Evolutionary conservation across 2,329 filamentous ascomycete species (phyloP).

Genomic region (Alternaria incomplexa): DNA sequence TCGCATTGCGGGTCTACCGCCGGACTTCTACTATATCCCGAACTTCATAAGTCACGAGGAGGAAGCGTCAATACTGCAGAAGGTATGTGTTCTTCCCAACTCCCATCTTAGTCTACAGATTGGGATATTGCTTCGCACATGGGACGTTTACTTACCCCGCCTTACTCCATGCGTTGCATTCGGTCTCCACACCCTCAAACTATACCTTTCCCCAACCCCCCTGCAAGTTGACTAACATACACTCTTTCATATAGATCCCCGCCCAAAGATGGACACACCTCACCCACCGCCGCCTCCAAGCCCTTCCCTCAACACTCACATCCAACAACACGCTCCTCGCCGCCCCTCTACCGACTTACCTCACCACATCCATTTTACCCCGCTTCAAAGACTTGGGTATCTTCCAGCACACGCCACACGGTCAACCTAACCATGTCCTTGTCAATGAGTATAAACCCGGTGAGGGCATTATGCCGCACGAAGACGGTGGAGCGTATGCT

Average conservation of each 20-base stretch:
- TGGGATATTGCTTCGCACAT: not conserved
- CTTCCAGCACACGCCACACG: conserved; percentile 72
- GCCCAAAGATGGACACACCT: conserved; percentile 79
- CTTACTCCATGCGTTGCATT: not conserved
- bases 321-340: conserved; percentile 73
- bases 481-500: conserved; percentile 88
- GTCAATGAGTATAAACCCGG: conserved; percentile 90
- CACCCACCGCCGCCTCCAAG: conserved; percentile 87
- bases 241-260: conserved; percentile 48
- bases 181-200: not conserved
- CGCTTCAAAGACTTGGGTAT: conserved; percentile 58
- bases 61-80: conserved; percentile 72
- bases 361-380: conserved; percentile 71
- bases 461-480: conserved; percentile 96
- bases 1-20: conserved; percentile 62
- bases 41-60: conserved; percentile 81
- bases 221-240: not conserved
- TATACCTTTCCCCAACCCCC: not conserved
- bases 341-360: conserved; percentile 75
- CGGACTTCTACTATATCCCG: conserved; percentile 80
- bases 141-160: not conserved
- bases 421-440: conserved; percentile 84
- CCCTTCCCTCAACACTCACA: conserved; percentile 84
- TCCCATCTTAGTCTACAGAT: not conserved
- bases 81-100: conserved; percentile 56